phyloP scores from a whole-genome alignment of 768 basidiomycete species.

The Mycena rosella region DNA sequence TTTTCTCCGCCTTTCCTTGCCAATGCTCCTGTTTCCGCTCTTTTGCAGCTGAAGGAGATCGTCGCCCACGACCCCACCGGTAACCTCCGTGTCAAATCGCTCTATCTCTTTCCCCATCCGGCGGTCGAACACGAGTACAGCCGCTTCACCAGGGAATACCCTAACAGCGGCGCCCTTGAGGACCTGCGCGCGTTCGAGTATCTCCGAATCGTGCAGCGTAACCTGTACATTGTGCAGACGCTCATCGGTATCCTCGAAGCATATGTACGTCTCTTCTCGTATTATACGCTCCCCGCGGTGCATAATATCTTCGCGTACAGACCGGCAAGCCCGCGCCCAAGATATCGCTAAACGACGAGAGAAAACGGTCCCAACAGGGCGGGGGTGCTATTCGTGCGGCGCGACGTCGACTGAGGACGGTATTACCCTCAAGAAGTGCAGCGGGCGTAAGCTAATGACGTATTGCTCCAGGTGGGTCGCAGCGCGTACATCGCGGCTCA shows the following conservation, averaged over 20 bases:
- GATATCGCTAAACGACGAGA: not conserved
- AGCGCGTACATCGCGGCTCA: too few species aligned
- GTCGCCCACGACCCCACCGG: slow-evolving; percentile 24
- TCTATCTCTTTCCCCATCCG: slow-evolving; percentile 12
- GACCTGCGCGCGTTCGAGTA: slow-evolving; percentile 6
- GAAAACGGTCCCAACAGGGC: not conserved
- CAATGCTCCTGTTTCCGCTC: too few species aligned
- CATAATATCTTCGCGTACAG: not conserved
- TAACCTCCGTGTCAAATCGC: slow-evolving; percentile 4
- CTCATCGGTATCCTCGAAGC: slow-evolving; percentile 16
- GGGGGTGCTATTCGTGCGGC: not conserved
- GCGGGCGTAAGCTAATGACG: slow-evolving; percentile 4
- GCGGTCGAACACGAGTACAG: not conserved
- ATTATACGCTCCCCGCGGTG: not conserved
- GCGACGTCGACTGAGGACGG: not conserved
- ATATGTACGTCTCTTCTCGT: slow-evolving; percentile 7
- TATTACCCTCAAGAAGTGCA: slow-evolving; percentile 3
- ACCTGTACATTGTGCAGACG: slow-evolving; percentile 7
- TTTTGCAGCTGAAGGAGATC: slow-evolving; percentile 13
- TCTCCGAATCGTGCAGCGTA: slow-evolving; percentile 15
- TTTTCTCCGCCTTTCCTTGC: not conserved
- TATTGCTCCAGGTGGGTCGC: slow-evolving; percentile 13
- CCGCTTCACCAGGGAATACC: not conserved
- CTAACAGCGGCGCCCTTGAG: not conserved
- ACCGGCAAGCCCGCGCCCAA: slow-evolving; percentile 7